These are phyloP conservation scores for Escallonia herrerae DNA, from an alignment of 129 eudicot genomes.

Conservation along the genomic window DNA sequence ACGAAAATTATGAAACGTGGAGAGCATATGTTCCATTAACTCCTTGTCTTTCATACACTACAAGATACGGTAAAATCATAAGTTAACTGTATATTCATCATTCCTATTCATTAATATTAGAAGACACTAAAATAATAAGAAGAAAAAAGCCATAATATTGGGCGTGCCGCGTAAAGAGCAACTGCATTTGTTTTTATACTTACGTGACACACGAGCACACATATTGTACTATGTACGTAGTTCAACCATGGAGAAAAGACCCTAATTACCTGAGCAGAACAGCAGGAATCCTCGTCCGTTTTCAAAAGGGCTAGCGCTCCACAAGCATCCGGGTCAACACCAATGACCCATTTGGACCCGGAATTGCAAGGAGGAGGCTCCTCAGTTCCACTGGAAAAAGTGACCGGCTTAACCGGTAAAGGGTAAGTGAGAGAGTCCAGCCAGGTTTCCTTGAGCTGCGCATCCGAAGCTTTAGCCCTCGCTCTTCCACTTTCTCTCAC, in stretches of 20 bases:
- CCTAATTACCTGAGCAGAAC: constrained; percentile 54
- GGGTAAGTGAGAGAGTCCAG: constrained; percentile 18
- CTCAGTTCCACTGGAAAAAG: background rate
- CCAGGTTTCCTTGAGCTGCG: constrained; percentile 23
- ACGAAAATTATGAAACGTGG: too few relatives aligned
- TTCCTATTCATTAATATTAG: too few relatives aligned
- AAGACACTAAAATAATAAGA: too few relatives aligned
- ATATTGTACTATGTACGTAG: background rate
- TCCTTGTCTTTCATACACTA: too few relatives aligned
- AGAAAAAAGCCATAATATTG: background rate
- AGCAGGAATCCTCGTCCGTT: constrained; percentile 26
- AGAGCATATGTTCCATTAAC: too few relatives aligned
- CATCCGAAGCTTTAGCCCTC: constrained; percentile 1
- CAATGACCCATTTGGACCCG: constrained; percentile 60
- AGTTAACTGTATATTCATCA: too few relatives aligned
- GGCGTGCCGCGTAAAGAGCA: too few relatives aligned
- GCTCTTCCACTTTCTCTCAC: background rate
- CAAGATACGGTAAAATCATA: too few relatives aligned
- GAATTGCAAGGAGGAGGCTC: background rate
- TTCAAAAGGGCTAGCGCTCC: constrained; percentile 85
- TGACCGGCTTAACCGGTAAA: background rate
- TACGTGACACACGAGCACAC: too few relatives aligned
- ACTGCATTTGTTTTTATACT: too few relatives aligned
- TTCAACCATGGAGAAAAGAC: background rate
- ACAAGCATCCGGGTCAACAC: constrained; percentile 91